Evolutionary conservation across 164 flowering plant species (phyloP).

Genomic region (Sedum album): DNA sequence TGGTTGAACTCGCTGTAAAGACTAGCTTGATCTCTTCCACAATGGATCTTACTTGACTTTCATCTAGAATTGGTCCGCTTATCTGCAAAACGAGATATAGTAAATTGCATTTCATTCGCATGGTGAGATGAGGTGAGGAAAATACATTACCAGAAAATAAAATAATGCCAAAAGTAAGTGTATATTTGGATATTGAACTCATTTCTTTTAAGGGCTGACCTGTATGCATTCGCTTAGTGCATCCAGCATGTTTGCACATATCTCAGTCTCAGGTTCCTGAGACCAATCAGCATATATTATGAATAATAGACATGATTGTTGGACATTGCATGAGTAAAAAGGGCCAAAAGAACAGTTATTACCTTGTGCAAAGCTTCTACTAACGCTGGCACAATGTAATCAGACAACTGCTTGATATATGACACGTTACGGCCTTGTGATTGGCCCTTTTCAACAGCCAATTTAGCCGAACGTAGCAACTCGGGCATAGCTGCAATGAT

Average conservation of each 20-base stretch:
- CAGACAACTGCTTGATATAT: too few relatives aligned
- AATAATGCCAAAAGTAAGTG: too few relatives aligned
- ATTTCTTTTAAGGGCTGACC: conserved; percentile 42
- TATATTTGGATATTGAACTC: too few relatives aligned
- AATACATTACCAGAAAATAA: too few relatives aligned
- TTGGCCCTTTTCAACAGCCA: conserved; percentile 56
- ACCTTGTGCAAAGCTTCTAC: conserved; percentile 71
- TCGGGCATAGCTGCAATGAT: too few relatives aligned
- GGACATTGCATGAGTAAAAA: background rate
- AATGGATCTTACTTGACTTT: too few relatives aligned
- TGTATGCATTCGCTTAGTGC: conserved; percentile 61
- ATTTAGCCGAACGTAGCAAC: too few relatives aligned
- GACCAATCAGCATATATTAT: background rate
- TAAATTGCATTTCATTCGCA: too few relatives aligned
- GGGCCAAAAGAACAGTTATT: background rate
- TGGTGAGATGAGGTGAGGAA: too few relatives aligned
- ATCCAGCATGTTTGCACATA: conserved; percentile 59
- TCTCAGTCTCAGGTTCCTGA: conserved; percentile 73
- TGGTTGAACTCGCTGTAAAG: conserved; percentile 74
- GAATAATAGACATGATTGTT: background rate
- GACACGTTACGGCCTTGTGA: conserved; percentile 57
- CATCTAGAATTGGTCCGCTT: too few relatives aligned
- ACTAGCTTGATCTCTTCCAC: conserved; percentile 85
- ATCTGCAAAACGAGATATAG: conserved; percentile 80
- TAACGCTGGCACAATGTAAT: too few relatives aligned